Evolutionary conservation across 352 stramenopile genomes (phyloP), one percentile per base, ranked within the genome.

Genomic region (Globisporangium paroecandrum): DNA sequence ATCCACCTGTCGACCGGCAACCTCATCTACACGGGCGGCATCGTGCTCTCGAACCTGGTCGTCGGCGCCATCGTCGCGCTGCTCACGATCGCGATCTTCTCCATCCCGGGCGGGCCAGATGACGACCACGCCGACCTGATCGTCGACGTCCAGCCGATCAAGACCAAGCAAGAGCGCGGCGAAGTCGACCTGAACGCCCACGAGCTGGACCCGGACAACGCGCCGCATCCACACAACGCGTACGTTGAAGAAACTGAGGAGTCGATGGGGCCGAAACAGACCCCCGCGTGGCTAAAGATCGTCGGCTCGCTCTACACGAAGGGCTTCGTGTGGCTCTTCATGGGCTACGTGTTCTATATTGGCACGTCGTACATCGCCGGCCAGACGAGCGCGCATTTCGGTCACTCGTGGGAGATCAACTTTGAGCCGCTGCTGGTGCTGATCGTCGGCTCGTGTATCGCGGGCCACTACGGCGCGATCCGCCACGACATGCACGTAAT

Each of bases 401-500:
- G 83, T 4, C 62, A 84, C 49, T 75, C 68, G 13, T 90, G 83
- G 83, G 81, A 91, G 53, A 69, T 91, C 51, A 91, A 89, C 66
- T 84, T 91, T 53, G 83, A 91, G 68, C 75, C 81, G 43, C 62
- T 91, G 58, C 77, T 91, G 1, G 83, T 91, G 57, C 68, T 91
- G 29, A 91, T 91, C 71, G 13, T 89, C 9, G 36, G 36, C 36
- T 43, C 83, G 2, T 91, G 83, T 54, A 38, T 90, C 25, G 83
- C 83, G 5, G 83, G 83, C 7, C 83, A 91, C 65, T 78, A 89
- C 61, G 69, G 76, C 4, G 64, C 69, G 4, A 90, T 91, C 59
- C 81, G 83, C 24, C 83, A 90, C 63, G 81, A 91, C 64, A 91
- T 91, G 83, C 83, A 91, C 65, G 81, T 90, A 32, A 90, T 91